Conservation (phyloP, 495 filamentous ascomycete species). For the Pseudoneurospora amorphoporcata region DNA sequence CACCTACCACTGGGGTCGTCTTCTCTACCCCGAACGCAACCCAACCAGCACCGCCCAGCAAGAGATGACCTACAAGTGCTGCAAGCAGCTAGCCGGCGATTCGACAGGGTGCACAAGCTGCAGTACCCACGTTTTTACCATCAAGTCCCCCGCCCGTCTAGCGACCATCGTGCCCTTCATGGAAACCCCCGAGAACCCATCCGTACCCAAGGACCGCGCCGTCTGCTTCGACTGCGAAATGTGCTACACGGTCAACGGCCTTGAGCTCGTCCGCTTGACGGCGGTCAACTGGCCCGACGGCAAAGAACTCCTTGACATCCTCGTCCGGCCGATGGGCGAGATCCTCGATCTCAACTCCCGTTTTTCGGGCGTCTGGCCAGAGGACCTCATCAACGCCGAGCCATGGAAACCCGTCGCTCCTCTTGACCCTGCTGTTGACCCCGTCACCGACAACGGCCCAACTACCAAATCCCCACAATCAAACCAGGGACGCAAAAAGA, state of each 20-base stretch:
- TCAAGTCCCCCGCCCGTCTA: slow-evolving; percentile 62
- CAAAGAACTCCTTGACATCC: slow-evolving; percentile 63
- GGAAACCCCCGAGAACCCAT: slow-evolving; percentile 55
- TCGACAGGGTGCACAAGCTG: slow-evolving; percentile 60
- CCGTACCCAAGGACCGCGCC: slow-evolving; percentile 31
- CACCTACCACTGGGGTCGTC: slow-evolving; percentile 63
- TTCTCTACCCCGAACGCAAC: slow-evolving; percentile 38
- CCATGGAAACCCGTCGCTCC: slow-evolving; percentile 32
- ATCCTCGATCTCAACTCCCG: slow-evolving; percentile 84
- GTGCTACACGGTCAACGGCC: slow-evolving; percentile 78
- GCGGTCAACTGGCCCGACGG: slow-evolving; percentile 78
- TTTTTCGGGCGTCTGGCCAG: slow-evolving; percentile 72
- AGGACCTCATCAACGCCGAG: slow-evolving; percentile 60
- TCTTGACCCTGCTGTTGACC: neutral
- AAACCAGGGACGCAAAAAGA: slow-evolving; percentile 15
- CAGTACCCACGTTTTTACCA: slow-evolving; percentile 79
- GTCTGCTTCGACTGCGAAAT: slow-evolving; percentile 95
- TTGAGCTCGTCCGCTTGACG: slow-evolving; percentile 84
- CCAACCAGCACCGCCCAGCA: slow-evolving; percentile 25
- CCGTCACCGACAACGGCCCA: neutral
- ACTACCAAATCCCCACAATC: neutral
- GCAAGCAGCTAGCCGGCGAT: slow-evolving; percentile 57
- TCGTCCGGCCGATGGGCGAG: slow-evolving; percentile 75
- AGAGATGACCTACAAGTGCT: slow-evolving; percentile 66
- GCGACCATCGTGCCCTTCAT: slow-evolving; percentile 70